A percentile compares a stretch with the other conserved stretches of the same genome.
phyloP scores from a whole-genome alignment of 163 green algal species.

The Prototheca wickerhamii region DNA sequence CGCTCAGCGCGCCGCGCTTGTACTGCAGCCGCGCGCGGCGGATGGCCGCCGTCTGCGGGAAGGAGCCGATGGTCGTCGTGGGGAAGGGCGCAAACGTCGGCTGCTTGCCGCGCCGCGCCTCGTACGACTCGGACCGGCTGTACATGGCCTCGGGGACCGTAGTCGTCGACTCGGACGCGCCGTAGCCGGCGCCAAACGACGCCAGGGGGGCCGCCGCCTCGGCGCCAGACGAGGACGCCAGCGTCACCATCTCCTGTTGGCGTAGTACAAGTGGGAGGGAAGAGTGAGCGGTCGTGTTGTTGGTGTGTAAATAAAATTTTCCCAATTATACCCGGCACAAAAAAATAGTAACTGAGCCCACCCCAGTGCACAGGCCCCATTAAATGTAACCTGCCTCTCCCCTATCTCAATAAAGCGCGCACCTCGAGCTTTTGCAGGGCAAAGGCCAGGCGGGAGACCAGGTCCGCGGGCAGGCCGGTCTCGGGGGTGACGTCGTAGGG shows the following conservation, averaged over 20 bases:
- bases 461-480: constrained; percentile 28
- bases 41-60: constrained; percentile 70
- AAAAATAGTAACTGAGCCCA: too few relatives aligned
- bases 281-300: too few relatives aligned
- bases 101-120: constrained; percentile 49
- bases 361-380: neutral
- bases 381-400: neutral
- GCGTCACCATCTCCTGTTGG: constrained; percentile 1
- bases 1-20: constrained; percentile 51
- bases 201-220: neutral
- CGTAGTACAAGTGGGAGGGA: constrained; percentile 1
- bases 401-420: neutral
- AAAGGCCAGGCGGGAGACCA: constrained; percentile 57
- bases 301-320: too few relatives aligned
- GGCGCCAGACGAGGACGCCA: neutral
- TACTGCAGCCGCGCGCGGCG: constrained; percentile 50
- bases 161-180: neutral
- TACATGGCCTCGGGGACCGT: constrained; percentile 40
- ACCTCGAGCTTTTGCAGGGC: constrained; percentile 75
- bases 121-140: constrained; percentile 42
- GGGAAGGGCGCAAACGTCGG: constrained; percentile 48
- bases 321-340: too few relatives aligned
- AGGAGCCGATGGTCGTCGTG: constrained; percentile 79
- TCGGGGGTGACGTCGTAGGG: constrained; percentile 57
- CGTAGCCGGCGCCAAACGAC: constrained; percentile 2